phyloP scores from a whole-genome alignment of 176 grass and related monocot genomes.

The Lolium multiflorum region DNA sequence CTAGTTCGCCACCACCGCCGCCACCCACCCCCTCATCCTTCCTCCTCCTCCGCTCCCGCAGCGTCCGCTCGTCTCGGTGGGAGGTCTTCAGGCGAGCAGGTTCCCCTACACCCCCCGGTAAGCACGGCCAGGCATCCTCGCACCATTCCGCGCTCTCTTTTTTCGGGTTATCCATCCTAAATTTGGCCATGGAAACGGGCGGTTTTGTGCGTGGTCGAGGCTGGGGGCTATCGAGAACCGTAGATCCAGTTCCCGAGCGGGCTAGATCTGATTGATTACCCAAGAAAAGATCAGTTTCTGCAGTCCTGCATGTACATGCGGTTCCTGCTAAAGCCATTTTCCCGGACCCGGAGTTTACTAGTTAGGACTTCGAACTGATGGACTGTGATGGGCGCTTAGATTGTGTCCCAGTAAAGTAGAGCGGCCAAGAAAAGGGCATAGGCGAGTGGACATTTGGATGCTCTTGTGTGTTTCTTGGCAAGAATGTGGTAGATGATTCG shows the following conservation, averaged over 20 bases:
- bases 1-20: background rate
- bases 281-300: background rate
- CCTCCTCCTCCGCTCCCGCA: background rate
- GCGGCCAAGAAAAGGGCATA: background rate
- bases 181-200: conserved; percentile 8
- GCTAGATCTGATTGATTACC: conserved; percentile 19
- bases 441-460: conserved; percentile 24
- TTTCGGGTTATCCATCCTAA: background rate
- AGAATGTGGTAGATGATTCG: background rate
- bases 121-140: background rate
- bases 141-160: background rate
- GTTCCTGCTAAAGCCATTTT: background rate
- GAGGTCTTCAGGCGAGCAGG: conserved; percentile 23
- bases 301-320: background rate
- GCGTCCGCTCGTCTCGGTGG: conserved; percentile 19
- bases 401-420: background rate
- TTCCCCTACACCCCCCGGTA: conserved; percentile 31
- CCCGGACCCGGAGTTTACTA: background rate
- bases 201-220: background rate
- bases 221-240: background rate
- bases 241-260: conserved; percentile 7
- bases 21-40: background rate
- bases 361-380: background rate
- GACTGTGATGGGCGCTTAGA: background rate
- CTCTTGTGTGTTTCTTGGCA: conserved; percentile 19